Evolutionary conservation across 2,329 filamentous ascomycete species (phyloP).

Genomic region (Fusarium sp.): DNA sequence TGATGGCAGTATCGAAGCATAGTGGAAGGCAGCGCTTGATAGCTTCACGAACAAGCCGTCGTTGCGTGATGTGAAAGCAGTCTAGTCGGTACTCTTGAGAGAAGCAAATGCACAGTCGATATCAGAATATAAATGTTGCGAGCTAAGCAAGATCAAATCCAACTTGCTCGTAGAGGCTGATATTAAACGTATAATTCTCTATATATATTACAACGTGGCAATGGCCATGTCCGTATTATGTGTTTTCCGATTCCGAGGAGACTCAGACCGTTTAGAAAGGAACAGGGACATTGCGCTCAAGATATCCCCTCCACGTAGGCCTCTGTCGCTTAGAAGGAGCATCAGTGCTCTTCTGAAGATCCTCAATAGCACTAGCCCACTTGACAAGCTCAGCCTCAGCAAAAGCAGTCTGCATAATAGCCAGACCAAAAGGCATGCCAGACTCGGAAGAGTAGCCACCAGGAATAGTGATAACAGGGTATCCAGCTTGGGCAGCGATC

Average conservation of each 20-base stretch:
- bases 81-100: not conserved
- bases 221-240: not conserved
- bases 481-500: constrained; percentile 80
- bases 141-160: not conserved
- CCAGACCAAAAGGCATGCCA: constrained; percentile 73
- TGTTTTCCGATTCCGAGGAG: not conserved
- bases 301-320: constrained; percentile 66
- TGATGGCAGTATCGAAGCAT: not conserved
- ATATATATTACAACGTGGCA: not conserved
- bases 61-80: not conserved
- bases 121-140: not conserved
- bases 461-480: constrained; percentile 78
- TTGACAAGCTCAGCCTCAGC: constrained; percentile 68
- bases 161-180: not conserved
- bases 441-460: constrained; percentile 65
- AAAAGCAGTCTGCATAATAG: constrained; percentile 70
- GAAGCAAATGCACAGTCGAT: not conserved
- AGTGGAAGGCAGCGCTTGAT: not conserved
- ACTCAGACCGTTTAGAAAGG: constrained; percentile 38
- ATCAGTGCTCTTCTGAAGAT: constrained; percentile 60
- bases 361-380: constrained; percentile 73
- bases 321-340: constrained; percentile 60
- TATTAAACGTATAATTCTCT: not conserved
- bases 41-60: not conserved
- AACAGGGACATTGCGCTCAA: constrained; percentile 58